These are phyloP conservation scores for Schizosaccharomyces lindneri DNA, from an alignment of 805 yeast species.

Conservation along the genomic window DNA sequence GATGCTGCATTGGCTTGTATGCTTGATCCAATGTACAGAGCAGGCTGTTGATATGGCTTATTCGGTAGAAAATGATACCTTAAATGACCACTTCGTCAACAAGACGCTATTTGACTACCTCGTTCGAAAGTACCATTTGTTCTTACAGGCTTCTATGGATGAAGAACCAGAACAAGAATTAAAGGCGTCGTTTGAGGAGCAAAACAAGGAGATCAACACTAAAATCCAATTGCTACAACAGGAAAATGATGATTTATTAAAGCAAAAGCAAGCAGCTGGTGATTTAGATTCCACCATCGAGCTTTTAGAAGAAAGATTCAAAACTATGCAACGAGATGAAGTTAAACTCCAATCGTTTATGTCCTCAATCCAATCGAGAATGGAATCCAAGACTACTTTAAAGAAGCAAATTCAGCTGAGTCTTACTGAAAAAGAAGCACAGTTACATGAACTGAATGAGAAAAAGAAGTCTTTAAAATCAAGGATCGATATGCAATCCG, in stretches of 20 bases:
- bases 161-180: not conserved
- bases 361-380: not conserved
- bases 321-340: not conserved
- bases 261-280: not conserved
- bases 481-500: conserved; percentile 10
- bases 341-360: not conserved
- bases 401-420: not conserved
- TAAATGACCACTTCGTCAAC: conserved; percentile 22
- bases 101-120: conserved; percentile 35
- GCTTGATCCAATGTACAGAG: conserved; percentile 16
- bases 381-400: not conserved
- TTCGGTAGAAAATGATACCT: not conserved
- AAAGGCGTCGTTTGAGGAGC: not conserved
- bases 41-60: not conserved
- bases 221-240: conserved; percentile 20
- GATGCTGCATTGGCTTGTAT: conserved; percentile 59
- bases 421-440: not conserved
- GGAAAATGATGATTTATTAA: conserved; percentile 15
- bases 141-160: conserved; percentile 22
- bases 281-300: not conserved
- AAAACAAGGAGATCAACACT: not conserved
- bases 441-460: not conserved
- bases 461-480: conserved; percentile 11
- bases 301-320: not conserved
- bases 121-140: conserved; percentile 40